These are phyloP conservation scores for Macrotyloma uniflorum DNA, from an alignment of 306 rosid genomes.

Conservation along the genomic window DNA sequence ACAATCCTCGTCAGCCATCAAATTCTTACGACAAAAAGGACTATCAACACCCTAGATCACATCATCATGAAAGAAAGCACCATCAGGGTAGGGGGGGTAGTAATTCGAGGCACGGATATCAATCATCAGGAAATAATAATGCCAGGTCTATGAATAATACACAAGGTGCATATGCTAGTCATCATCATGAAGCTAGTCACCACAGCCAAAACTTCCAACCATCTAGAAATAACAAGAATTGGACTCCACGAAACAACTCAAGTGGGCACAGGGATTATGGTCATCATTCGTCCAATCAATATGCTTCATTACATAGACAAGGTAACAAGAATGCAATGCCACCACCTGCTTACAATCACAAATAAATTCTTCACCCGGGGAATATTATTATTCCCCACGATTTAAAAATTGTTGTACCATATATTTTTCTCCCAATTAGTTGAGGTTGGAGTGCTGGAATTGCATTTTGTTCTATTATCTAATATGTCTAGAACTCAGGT, in stretches of 20 bases:
- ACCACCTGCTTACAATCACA: constrained; percentile 57
- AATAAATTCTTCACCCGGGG: constrained; percentile 32
- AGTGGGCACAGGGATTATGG: constrained; percentile 45
- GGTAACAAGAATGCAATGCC: constrained; percentile 54
- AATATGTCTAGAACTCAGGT: not conserved
- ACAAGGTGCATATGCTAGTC: constrained; percentile 38
- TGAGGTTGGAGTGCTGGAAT: constrained; percentile 17
- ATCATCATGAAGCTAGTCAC: constrained; percentile 25
- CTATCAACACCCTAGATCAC: constrained; percentile 45
- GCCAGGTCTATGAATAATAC: constrained; percentile 40
- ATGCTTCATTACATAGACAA: constrained; percentile 56
- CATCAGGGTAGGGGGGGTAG: constrained; percentile 41
- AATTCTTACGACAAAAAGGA: constrained; percentile 52
- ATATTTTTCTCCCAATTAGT: not conserved
- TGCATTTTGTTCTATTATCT: not conserved
- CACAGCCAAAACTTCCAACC: constrained; percentile 51
- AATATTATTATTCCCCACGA: not conserved
- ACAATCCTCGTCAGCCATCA: constrained; percentile 41
- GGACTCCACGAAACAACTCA: constrained; percentile 47
- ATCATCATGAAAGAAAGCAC: constrained; percentile 53
- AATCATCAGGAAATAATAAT: constrained; percentile 49
- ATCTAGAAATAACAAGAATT: constrained; percentile 40
- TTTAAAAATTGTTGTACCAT: constrained; percentile 48
- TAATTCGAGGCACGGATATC: constrained; percentile 42
- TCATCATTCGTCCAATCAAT: constrained; percentile 62